A percentile compares a stretch with the other conserved stretches of the same genome.
phyloP scores from a whole-genome alignment of 352 stramenopile genomes.

The Phytophthora pinifolia region DNA sequence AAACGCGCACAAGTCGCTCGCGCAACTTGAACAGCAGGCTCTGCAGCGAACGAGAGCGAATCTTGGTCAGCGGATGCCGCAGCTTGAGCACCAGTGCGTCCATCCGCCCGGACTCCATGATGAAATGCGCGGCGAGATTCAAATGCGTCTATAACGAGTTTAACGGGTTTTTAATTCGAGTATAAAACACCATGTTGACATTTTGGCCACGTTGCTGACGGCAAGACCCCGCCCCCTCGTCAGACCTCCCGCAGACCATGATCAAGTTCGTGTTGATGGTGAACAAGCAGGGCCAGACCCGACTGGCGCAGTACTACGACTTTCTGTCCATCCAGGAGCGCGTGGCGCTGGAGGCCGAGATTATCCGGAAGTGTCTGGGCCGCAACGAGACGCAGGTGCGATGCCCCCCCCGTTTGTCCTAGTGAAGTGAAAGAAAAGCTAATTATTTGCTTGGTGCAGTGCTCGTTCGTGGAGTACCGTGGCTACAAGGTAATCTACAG shows the following conservation, averaged over 20 bases:
- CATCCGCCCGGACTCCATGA: constrained; percentile 15
- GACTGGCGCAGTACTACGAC: constrained; percentile 99
- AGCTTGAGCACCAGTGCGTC: constrained; percentile 58
- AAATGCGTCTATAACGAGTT: not conserved
- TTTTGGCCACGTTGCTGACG: constrained; percentile 6
- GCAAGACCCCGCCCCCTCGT: not conserved
- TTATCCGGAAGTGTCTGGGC: constrained; percentile 99
- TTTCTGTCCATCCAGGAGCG: constrained; percentile 99
- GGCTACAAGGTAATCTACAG: constrained; percentile 99
- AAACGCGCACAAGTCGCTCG: constrained; percentile 44
- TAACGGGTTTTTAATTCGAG: too few species aligned
- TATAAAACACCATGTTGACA: too few species aligned
- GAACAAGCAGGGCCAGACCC: constrained; percentile 99
- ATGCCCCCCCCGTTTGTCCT: not conserved
- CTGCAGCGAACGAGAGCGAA: constrained; percentile 56
- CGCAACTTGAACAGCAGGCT: constrained; percentile 72
- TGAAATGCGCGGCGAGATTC: not conserved
- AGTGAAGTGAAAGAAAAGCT: not conserved
- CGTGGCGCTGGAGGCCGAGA: constrained; percentile 98
- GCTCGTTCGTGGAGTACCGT: constrained; percentile 99
- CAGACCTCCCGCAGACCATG: constrained; percentile 47
- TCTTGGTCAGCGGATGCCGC: constrained; percentile 55
- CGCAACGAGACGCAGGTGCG: constrained; percentile 94
- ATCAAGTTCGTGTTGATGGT: constrained; percentile 97
- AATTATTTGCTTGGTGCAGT: constrained; percentile 68